A percentile compares a stretch with the other conserved stretches of the same genome.
These are phyloP conservation scores for Hordeum vulgare DNA, from an alignment of 176 grass and related monocot genomes.

Conservation along the genomic window DNA sequence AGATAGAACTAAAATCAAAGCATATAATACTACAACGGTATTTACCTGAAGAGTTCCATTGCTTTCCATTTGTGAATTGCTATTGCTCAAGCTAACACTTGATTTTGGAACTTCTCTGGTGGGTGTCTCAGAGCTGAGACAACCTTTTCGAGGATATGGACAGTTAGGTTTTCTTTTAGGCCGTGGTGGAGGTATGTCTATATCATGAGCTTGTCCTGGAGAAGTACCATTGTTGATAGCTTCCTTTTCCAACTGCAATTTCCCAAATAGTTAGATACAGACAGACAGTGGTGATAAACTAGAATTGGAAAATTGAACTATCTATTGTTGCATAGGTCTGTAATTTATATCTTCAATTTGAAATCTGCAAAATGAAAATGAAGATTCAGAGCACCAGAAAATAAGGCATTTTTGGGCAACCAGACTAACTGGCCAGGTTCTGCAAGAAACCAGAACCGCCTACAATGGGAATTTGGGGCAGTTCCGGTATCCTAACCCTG, in stretches of 20 bases:
- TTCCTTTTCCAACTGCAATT: constrained; percentile 95
- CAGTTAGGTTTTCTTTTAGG: constrained; percentile 92
- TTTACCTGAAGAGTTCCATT: constrained; percentile 59
- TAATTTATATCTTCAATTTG: not conserved
- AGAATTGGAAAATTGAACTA: not conserved
- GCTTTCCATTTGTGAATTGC: constrained; percentile 24
- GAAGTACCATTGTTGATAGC: constrained; percentile 65
- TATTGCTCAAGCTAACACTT: constrained; percentile 25
- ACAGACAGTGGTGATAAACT: constrained; percentile 3
- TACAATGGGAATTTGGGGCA: not conserved
- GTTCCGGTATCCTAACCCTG: not conserved
- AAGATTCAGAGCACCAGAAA: not conserved
- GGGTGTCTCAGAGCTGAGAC: constrained; percentile 25
- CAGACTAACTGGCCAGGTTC: not conserved
- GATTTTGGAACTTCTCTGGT: constrained; percentile 37
- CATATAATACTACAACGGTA: not conserved
- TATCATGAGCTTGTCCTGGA: constrained; percentile 72
- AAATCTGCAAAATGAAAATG: not conserved
- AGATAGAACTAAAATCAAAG: constrained; percentile 3
- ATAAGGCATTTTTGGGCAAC: not conserved
- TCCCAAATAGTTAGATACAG: constrained; percentile 38
- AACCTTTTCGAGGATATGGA: constrained; percentile 79
- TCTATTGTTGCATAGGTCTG: not conserved
- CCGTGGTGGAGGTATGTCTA: constrained; percentile 90
- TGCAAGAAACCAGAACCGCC: not conserved